These are phyloP conservation scores for Juncus effusus DNA, from an alignment of 176 grass and related monocot genomes.

Conservation along the genomic window DNA sequence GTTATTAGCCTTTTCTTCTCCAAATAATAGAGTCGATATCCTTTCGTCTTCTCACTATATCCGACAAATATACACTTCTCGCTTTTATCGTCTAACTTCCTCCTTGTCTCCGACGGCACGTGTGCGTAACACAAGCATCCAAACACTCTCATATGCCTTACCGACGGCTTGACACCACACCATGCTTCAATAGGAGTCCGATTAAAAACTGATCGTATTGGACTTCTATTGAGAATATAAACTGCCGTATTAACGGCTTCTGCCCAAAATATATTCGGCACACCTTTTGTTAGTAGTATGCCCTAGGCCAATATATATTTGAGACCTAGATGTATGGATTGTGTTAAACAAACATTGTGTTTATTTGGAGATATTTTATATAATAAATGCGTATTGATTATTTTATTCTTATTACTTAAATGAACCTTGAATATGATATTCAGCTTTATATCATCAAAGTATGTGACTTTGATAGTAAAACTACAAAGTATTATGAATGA, in stretches of 20 bases:
- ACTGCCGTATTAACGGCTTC: not conserved
- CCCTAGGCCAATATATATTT: too few relatives aligned
- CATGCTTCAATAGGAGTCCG: constrained; percentile 8
- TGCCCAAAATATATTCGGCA: constrained; percentile 6
- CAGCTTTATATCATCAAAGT: too few relatives aligned
- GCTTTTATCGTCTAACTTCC: constrained; percentile 16
- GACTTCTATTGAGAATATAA: not conserved
- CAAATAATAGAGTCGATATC: constrained; percentile 9
- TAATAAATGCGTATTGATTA: too few relatives aligned
- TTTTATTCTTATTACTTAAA: too few relatives aligned
- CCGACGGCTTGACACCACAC: not conserved
- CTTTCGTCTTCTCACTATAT: constrained; percentile 2
- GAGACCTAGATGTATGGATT: too few relatives aligned
- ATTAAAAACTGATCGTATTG: constrained; percentile 4
- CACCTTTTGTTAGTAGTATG: too few relatives aligned
- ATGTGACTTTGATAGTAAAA: too few relatives aligned
- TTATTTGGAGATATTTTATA: too few relatives aligned
- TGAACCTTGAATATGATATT: too few relatives aligned
- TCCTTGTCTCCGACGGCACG: not conserved
- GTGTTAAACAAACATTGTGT: too few relatives aligned
- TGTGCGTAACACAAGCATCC: constrained; percentile 4
- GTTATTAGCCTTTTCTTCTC: not conserved
- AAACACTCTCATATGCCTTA: constrained; percentile 7
- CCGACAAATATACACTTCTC: constrained; percentile 9
- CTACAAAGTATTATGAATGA: too few relatives aligned